A percentile compares a stretch with the other conserved stretches of the same genome.
phyloP scores from a whole-genome alignment of 1,284 basidiomycete species.

The Pascua guehoae region DNA sequence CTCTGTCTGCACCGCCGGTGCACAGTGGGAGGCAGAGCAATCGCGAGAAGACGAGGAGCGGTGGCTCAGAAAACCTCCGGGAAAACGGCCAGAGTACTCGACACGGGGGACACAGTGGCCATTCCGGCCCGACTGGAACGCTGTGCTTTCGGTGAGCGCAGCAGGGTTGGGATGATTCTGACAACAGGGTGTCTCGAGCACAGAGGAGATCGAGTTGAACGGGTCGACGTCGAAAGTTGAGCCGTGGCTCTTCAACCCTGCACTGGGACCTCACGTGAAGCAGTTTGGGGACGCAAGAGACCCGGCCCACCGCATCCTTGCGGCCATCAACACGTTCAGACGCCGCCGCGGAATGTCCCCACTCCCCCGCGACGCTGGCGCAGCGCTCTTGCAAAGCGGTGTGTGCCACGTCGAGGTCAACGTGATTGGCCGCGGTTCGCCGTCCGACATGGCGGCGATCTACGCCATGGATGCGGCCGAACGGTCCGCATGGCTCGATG shows the following conservation, averaged over 20 bases:
- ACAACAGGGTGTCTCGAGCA: not conserved
- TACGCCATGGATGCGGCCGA: slow-evolving; percentile 60
- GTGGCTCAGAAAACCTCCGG: slow-evolving; percentile 79
- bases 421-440: slow-evolving; percentile 64
- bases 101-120: slow-evolving; percentile 65
- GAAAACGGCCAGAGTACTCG: slow-evolving; percentile 70
- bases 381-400: slow-evolving; percentile 57
- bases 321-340: slow-evolving; percentile 61
- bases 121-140: slow-evolving; percentile 70
- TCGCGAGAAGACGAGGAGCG: slow-evolving; percentile 55
- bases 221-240: slow-evolving; percentile 25
- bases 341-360: slow-evolving; percentile 55
- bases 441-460: slow-evolving; percentile 67
- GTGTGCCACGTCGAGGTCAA: slow-evolving; percentile 63
- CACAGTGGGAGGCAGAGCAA: slow-evolving; percentile 53
- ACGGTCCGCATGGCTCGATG: slow-evolving; percentile 51
- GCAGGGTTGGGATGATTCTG: not conserved
- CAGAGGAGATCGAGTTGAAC: slow-evolving; percentile 32
- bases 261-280: slow-evolving; percentile 41
- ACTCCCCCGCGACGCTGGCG: slow-evolving; percentile 47
- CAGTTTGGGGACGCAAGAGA: not conserved
- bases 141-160: slow-evolving; percentile 52
- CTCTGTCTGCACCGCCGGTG: slow-evolving; percentile 55
- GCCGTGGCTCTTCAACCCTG: slow-evolving; percentile 63
- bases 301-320: slow-evolving; percentile 50